These are phyloP conservation scores for Fennellomyces sp. DNA, from an alignment of 371 early-diverging fungal genomes.

Conservation along the genomic window DNA sequence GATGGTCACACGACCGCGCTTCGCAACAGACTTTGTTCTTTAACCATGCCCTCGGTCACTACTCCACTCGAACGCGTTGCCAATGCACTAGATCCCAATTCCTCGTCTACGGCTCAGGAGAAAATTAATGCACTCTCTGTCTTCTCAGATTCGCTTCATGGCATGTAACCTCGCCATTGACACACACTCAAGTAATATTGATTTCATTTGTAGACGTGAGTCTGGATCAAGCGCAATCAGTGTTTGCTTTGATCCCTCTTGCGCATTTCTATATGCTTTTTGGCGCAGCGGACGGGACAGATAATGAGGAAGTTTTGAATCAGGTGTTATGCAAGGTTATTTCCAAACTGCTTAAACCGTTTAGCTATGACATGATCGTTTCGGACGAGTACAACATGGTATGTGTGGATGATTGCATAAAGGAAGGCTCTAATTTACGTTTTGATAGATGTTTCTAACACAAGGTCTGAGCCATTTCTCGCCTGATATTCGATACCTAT, in stretches of 20 bases:
- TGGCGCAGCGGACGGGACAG: slow-evolving; percentile 26
- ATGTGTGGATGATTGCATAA: too few relatives aligned
- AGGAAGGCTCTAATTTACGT: too few relatives aligned
- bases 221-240: slow-evolving; percentile 25
- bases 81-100: slow-evolving; percentile 22
- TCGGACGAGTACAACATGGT: slow-evolving; percentile 22
- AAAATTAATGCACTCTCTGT: slow-evolving; percentile 28
- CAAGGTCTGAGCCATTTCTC: slow-evolving; percentile 49
- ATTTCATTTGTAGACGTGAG: not conserved
- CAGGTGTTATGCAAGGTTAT: slow-evolving; percentile 31
- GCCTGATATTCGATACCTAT: slow-evolving; percentile 44
- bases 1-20: too few relatives aligned
- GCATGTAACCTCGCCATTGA: too few relatives aligned
- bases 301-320: slow-evolving; percentile 5
- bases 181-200: too few relatives aligned
- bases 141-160: slow-evolving; percentile 32
- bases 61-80: slow-evolving; percentile 27
- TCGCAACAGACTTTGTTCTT: not conserved
- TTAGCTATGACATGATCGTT: slow-evolving; percentile 25
- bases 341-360: slow-evolving; percentile 29
- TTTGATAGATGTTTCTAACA: slow-evolving; percentile 31
- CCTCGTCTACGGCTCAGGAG: slow-evolving; percentile 19
- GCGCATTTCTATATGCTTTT: slow-evolving; percentile 32
- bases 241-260: slow-evolving; percentile 26
- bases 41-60: slow-evolving; percentile 26